Base-by-base conservation (phyloP, 2,329 filamentous ascomycete genomes). In the Graphium sp. region DNA sequence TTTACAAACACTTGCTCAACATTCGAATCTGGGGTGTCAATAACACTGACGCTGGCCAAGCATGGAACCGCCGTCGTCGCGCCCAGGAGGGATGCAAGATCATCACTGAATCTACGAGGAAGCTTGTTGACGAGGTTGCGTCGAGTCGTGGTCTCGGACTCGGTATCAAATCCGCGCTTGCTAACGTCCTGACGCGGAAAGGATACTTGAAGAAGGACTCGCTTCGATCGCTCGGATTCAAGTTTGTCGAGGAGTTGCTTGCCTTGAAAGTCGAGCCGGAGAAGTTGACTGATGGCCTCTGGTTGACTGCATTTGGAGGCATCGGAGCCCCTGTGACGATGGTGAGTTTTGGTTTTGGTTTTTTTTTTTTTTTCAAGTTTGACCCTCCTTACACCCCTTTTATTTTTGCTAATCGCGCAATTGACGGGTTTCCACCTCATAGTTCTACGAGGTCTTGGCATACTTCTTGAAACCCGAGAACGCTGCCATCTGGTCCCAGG, bases 1-100 rank as follows among this genome's bases (percentile, higher is more conserved):
- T 64, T 17, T 64, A 60, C 41, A 44, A 44, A 2, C 36, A 51
- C 13, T 42, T 62, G 14, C 38, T 58, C 12, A 47, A 60, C 31
- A 44, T 63, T 15, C 56, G 58, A 19, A 46, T 50, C 31, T 62
- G 52, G 48, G 56, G 53, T 10, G 52, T 55, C 21, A 58, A 59
- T 37, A 59, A 62, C 39, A 55, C 51, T 19, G 59, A 63, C 29
- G 53, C 58, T 0, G 59, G 39, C 0, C 49, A 60, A 36, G 50
- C 58, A 2, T 62, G 56, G 49, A 56, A 52, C 26, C 55, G 58
- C 2, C 52, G 58, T 5, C 49, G 51, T 20, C 48, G 47, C 5
- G 56, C 58, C 1, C 49, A 48, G 20, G 53, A 60, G 29, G 48
- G 50, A 22, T 48, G 42, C 4, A 43, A 49, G 24, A 34, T 42